These are phyloP conservation scores for Salix brachista DNA, from an alignment of 345 rosid species.

Conservation along the genomic window DNA sequence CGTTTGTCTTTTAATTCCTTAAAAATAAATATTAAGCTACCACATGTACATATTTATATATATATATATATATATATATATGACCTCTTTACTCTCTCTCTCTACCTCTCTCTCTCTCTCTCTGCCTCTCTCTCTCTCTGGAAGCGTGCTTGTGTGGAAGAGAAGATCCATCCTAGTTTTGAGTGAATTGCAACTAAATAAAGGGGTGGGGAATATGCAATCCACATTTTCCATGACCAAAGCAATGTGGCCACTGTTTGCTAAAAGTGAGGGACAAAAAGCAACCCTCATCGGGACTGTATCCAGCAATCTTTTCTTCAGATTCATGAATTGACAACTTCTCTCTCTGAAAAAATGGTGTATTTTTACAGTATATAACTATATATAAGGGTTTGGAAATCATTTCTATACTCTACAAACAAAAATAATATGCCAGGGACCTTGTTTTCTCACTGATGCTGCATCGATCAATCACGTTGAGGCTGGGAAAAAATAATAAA, in stretches of 20 bases:
- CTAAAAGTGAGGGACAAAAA: background rate
- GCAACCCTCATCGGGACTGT: background rate
- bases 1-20: constrained; percentile 11
- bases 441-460: background rate
- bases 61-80: background rate
- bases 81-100: background rate
- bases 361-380: no score
- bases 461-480: background rate
- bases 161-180: constrained; percentile 22
- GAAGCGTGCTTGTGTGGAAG: constrained; percentile 14
- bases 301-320: background rate
- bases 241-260: constrained; percentile 31
- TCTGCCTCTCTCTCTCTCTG: background rate
- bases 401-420: background rate
- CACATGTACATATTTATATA: background rate
- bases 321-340: background rate
- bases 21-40: background rate
- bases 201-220: constrained; percentile 37
- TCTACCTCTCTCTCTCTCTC: background rate
- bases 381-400: background rate
- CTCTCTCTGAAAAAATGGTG: background rate
- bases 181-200: constrained; percentile 31
- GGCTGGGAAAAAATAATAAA: background rate
- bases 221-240: constrained; percentile 39
- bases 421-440: background rate